Percentiles rank a stretch among this genome's conserved stretches.
Conservation (phyloP, 306 rosid genomes). For the Lagenaria siceraria region DNA sequence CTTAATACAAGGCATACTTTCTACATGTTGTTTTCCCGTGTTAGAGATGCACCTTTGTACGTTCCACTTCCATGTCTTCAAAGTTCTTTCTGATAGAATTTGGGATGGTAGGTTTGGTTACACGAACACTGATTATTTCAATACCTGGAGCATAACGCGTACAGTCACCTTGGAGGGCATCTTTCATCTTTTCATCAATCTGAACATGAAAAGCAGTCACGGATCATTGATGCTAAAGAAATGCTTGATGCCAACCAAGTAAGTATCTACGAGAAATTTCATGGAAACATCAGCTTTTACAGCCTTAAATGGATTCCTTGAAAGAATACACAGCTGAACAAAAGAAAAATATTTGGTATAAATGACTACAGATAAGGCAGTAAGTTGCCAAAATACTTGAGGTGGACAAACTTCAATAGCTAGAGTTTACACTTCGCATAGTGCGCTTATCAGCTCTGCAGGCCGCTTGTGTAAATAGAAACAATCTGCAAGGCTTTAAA, state of each 20-base stretch:
- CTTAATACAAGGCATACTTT: neutral
- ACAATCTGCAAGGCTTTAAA: neutral
- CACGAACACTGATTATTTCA: slow-evolving; percentile 75
- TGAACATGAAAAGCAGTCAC: slow-evolving; percentile 14
- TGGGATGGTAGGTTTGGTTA: slow-evolving; percentile 85
- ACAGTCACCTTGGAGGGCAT: slow-evolving; percentile 87
- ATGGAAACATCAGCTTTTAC: neutral
- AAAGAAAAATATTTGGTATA: neutral
- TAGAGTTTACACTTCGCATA: neutral
- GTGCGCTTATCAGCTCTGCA: neutral
- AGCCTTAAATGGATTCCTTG: neutral
- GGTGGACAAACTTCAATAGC: neutral
- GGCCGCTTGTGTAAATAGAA: neutral
- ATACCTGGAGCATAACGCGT: slow-evolving; percentile 90
- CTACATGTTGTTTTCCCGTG: neutral
- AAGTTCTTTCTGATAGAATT: slow-evolving; percentile 58
- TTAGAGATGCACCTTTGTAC: slow-evolving; percentile 60
- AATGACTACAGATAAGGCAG: neutral
- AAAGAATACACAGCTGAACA: neutral
- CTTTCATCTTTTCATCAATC: slow-evolving; percentile 97
- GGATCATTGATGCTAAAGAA: neutral
- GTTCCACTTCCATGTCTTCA: slow-evolving; percentile 92
- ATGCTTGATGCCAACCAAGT: neutral
- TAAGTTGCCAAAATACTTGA: neutral
- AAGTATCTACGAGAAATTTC: neutral